phyloP scores from a whole-genome alignment of 192 early-diverging fungal genomes.

The Kappamyces sp. region DNA sequence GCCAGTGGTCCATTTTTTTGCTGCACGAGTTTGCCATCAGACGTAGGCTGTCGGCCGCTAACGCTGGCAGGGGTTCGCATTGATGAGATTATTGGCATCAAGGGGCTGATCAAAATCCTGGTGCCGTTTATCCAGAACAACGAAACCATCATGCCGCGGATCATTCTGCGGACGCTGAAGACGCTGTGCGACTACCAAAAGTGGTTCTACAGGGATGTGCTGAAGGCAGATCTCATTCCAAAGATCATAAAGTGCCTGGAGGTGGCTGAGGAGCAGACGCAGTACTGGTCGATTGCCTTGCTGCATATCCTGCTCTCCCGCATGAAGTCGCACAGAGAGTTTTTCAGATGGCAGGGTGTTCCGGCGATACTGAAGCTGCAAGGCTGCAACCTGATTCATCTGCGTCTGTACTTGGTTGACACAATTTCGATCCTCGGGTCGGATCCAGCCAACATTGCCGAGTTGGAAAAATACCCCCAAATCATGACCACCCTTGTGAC shows the following conservation, averaged over 20 bases:
- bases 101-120: conserved; percentile 58
- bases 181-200: conserved; percentile 41
- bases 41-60: not conserved
- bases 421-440: conserved; percentile 44
- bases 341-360: conserved; percentile 33
- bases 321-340: conserved; percentile 33
- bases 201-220: conserved; percentile 54
- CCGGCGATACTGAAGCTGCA: conserved; percentile 28
- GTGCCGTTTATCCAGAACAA: conserved; percentile 49
- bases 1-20: conserved; percentile 70
- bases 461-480: conserved; percentile 16
- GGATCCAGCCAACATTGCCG: conserved; percentile 19
- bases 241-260: conserved; percentile 60
- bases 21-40: conserved; percentile 72
- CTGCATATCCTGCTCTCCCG: conserved; percentile 15
- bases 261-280: conserved; percentile 59
- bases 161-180: conserved; percentile 65
- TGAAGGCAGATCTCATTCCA: conserved; percentile 49
- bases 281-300: conserved; percentile 60
- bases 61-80: conserved; percentile 40
- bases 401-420: conserved; percentile 49
- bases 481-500: conserved; percentile 28
- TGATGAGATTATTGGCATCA: conserved; percentile 50
- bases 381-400: conserved; percentile 26
- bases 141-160: conserved; percentile 60